Base-by-base conservation (phyloP, 2,329 filamentous ascomycete genomes). In the Rutstroemia sp. region DNA sequence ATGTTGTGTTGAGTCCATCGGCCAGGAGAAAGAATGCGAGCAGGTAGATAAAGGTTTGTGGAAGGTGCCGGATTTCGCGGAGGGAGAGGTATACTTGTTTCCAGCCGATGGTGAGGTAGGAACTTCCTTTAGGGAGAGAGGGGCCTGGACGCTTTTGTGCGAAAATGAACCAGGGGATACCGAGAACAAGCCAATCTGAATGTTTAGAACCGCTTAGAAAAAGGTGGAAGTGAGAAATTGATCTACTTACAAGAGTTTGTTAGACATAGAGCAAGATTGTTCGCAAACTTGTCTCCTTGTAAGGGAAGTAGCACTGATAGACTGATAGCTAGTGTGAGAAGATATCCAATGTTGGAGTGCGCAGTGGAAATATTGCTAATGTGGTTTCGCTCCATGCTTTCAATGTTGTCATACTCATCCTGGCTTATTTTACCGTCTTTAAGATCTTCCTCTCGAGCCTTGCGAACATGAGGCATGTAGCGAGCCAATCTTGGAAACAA, bases 161-260 rank as follows among this genome's bases (percentile, higher is more conserved):
- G 53, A 72, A 74, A 19, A 73, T 62, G 48, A 74, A 74, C 72
- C 73, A 74, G 69, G 71, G 73, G 10, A 74, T 63, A 3, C 72
- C 72, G 12, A 74, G 64, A 0, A 74, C 52, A 10, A 74, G 66
- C 73, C 72, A 73, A 49, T 73, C 72, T 73, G 51, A 9, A 19
- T 8, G n/a, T 2, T n/a, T 51, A 54, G 40, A 48, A 9, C 17
- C 19, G 3, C 2, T 16, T 23, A 9, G 16, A 12, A 2, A 0
- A 21, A n/a, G 16, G n/a, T 51, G 53, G 42, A 57, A 5, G 4
- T 2, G 4, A 3, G 7, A 23, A 60, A 19, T 34, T 34, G 10
- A 12, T 34, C 10, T 59, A 56, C 71, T 42, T 57, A 73, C 72
- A 74, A 42, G 71, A 71, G 54, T 73, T 74, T 16, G 71, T 73